phyloP scores from a whole-genome alignment of 208 protist genomes.

The Leptomonas pyrrhocoris region DNA sequence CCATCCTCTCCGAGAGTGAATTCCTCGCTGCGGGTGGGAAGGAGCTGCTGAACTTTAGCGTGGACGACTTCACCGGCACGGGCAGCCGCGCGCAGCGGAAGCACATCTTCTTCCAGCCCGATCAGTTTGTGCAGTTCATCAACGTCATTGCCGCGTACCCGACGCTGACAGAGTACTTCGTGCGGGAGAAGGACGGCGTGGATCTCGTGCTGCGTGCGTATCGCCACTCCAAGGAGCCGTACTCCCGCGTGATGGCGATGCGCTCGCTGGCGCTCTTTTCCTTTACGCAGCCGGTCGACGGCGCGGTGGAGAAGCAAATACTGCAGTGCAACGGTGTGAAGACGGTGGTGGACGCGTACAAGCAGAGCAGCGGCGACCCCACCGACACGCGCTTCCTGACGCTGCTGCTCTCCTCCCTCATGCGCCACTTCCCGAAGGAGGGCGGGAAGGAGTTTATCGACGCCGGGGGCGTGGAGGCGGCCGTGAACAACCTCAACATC shows the following conservation, averaged over 20 bases:
- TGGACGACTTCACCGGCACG: slow-evolving; percentile 81
- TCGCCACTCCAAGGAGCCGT: slow-evolving; percentile 70
- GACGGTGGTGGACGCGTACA: slow-evolving; percentile 79
- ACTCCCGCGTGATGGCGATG: slow-evolving; percentile 75
- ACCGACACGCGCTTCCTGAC: slow-evolving; percentile 88
- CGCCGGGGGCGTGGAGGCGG: slow-evolving; percentile 71
- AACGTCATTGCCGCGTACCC: slow-evolving; percentile 81
- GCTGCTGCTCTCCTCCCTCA: slow-evolving; percentile 83
- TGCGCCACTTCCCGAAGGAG: slow-evolving; percentile 84
- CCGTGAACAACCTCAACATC: slow-evolving; percentile 84
- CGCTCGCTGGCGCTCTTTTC: slow-evolving; percentile 80
- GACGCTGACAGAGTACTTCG: slow-evolving; percentile 72
- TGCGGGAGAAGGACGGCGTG: slow-evolving; percentile 73
- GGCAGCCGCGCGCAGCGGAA: slow-evolving; percentile 53
- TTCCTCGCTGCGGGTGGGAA: slow-evolving; percentile 66
- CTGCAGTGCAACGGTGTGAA: slow-evolving; percentile 74
- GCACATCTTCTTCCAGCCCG: slow-evolving; percentile 89
- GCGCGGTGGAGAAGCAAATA: slow-evolving; percentile 75
- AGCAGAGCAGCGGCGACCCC: slow-evolving; percentile 83
- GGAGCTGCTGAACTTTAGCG: slow-evolving; percentile 78
- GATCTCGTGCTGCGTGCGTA: slow-evolving; percentile 76
- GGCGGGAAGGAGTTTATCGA: slow-evolving; percentile 82
- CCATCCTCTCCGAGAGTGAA: slow-evolving; percentile 63
- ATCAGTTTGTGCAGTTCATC: slow-evolving; percentile 85
- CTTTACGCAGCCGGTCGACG: slow-evolving; percentile 83